Conservation (phyloP, 148 eudicot species). For the Cornus controversa region DNA sequence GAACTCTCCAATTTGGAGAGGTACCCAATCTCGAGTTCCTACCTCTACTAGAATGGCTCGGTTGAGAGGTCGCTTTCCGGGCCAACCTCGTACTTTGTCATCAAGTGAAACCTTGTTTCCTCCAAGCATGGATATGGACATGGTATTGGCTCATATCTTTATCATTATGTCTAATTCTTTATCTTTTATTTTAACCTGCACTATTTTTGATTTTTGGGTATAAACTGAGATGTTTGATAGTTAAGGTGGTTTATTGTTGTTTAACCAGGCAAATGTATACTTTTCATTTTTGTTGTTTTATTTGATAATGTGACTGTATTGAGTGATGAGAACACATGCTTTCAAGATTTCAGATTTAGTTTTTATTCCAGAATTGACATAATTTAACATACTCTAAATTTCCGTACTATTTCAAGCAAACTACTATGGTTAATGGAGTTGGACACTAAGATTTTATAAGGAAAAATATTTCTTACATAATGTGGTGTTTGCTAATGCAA, state of each 20-base stretch:
- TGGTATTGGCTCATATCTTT: slow-evolving; percentile 46
- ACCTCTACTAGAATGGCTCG: slow-evolving; percentile 46
- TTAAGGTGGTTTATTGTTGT: not conserved
- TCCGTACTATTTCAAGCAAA: not conserved
- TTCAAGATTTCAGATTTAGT: not conserved
- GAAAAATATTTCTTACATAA: no score
- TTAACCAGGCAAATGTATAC: not conserved
- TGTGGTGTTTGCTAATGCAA: not conserved
- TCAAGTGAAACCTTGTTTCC: slow-evolving; percentile 46
- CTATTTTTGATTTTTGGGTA: not conserved
- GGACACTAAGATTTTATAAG: not conserved
- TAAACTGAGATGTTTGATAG: not conserved
- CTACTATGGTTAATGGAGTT: not conserved
- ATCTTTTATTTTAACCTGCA: not conserved
- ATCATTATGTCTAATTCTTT: slow-evolving; percentile 4
- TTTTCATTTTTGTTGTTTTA: not conserved
- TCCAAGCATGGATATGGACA: slow-evolving; percentile 71
- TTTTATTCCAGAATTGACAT: no score
- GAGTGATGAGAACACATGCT: not conserved
- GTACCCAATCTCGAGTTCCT: slow-evolving; percentile 40
- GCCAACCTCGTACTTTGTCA: slow-evolving; percentile 41
- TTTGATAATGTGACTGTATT: not conserved
- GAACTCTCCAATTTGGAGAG: slow-evolving; percentile 38
- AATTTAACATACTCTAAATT: not conserved
- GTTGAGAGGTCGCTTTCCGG: slow-evolving; percentile 48